phyloP scores from a whole-genome alignment of 305 asterid species.

The Solanum chacoense region DNA sequence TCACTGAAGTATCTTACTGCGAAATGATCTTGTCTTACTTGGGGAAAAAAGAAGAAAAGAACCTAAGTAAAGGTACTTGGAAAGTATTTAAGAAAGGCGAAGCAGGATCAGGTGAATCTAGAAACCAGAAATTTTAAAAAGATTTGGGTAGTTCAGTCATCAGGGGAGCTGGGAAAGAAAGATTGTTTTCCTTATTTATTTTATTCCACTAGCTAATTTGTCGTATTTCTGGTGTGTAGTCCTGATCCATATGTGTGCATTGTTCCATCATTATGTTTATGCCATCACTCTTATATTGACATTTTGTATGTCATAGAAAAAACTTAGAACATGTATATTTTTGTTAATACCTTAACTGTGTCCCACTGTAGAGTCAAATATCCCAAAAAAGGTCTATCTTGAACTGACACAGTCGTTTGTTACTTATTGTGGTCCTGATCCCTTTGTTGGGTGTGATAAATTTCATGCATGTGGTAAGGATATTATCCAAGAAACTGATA shows the following conservation, averaged over 20 bases:
- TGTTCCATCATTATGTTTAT: background rate
- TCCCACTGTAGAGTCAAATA: background rate
- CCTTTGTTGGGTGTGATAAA: background rate
- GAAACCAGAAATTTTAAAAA: background rate
- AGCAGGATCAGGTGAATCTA: background rate
- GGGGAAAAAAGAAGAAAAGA: background rate
- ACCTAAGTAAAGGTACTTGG: background rate
- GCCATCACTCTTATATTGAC: background rate
- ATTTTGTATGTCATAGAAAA: background rate
- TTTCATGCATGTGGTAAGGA: background rate
- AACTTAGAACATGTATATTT: background rate
- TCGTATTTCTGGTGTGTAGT: background rate
- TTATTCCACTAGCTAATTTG: background rate
- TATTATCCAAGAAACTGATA: background rate
- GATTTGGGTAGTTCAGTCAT: background rate
- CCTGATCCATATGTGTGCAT: background rate
- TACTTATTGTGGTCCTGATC: background rate
- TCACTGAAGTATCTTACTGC: background rate
- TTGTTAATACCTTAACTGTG: background rate
- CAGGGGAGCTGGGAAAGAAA: background rate
- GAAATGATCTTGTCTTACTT: background rate
- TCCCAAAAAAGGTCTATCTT: background rate
- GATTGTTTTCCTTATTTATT: background rate
- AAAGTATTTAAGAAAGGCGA: background rate
- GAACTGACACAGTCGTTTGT: background rate